A percentile compares a stretch with the other conserved stretches of the same genome.
These are phyloP conservation scores for Podaxis pistillaris DNA, from an alignment of 768 basidiomycete species.

Conservation along the genomic window DNA sequence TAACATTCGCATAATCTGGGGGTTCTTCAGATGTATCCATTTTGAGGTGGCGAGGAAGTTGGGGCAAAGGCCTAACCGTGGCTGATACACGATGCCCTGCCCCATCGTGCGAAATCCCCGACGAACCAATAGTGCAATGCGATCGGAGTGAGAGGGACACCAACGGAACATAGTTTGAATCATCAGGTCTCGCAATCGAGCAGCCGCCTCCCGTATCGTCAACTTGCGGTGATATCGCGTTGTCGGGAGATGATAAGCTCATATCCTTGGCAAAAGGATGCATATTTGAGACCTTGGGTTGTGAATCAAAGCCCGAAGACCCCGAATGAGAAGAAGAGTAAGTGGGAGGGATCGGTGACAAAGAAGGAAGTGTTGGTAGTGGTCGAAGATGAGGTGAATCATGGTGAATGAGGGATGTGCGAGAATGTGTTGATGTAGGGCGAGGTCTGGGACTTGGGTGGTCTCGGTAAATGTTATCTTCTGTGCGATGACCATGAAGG, in stretches of 20 bases:
- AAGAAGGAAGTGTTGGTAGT: not conserved
- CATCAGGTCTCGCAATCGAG: not conserved
- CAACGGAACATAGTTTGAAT: not conserved
- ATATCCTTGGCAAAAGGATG: no score
- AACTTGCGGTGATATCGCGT: not conserved
- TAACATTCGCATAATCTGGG: not conserved
- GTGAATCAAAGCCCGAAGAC: not conserved
- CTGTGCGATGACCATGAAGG: not conserved
- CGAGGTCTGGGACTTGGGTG: not conserved
- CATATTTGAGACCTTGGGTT: no score
- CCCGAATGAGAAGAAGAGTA: not conserved
- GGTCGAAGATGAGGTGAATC: not conserved
- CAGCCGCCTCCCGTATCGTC: not conserved
- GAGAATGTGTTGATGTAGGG: not conserved
- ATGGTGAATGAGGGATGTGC: not conserved
- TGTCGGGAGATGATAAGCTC: no score
- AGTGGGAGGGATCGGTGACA: not conserved
- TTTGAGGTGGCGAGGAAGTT: not conserved
- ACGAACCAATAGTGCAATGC: not conserved
- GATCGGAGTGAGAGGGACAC: not conserved
- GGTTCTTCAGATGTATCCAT: not conserved
- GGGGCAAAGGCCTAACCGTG: not conserved
- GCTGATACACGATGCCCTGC: not conserved
- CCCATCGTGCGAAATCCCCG: not conserved
- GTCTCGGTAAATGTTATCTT: not conserved